These are phyloP conservation scores for Protomyces macrosporus DNA, from an alignment of 1,139 yeast species.

Conservation along the genomic window DNA sequence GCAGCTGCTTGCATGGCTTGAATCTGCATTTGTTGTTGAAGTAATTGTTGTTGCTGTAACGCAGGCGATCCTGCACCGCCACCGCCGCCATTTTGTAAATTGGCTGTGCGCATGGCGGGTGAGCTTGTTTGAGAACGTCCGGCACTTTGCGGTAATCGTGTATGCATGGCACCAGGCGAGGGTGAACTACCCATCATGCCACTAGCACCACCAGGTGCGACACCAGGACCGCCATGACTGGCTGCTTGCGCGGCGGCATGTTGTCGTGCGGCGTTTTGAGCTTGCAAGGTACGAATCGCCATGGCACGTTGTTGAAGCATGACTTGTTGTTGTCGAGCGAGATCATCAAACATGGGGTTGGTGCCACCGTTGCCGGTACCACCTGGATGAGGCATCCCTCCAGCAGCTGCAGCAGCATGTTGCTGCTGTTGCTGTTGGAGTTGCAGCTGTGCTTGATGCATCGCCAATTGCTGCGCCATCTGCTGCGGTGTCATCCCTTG, in stretches of 20 bases:
- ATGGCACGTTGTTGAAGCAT: conserved; percentile 23
- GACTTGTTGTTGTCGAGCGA: conserved; percentile 23
- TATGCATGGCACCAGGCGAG: background rate
- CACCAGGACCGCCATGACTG: background rate
- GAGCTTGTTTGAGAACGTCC: conserved; percentile 1
- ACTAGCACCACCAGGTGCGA: background rate
- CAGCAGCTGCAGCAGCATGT: background rate
- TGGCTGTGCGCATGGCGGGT: background rate
- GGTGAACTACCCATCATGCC: background rate
- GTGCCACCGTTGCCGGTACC: background rate
- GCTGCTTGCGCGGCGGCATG: background rate
- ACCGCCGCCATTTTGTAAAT: conserved; percentile 5
- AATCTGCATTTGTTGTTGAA: conserved; percentile 15
- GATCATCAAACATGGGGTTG: background rate
- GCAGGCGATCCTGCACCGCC: background rate
- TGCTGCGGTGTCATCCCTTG: background rate
- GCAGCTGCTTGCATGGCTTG: conserved; percentile 4
- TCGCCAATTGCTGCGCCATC: background rate
- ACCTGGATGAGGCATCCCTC: background rate
- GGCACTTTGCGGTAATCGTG: background rate
- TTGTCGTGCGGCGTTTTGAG: conserved; percentile 11
- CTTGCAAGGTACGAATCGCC: conserved; percentile 18
- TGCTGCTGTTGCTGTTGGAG: background rate
- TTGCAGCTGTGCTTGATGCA: background rate
- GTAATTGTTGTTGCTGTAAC: conserved; percentile 16